Percentiles rank a stretch among this genome's conserved stretches.
These are phyloP conservation scores for Blakeslea trispora DNA, from an alignment of 371 early-diverging fungal species.

Conservation along the genomic window DNA sequence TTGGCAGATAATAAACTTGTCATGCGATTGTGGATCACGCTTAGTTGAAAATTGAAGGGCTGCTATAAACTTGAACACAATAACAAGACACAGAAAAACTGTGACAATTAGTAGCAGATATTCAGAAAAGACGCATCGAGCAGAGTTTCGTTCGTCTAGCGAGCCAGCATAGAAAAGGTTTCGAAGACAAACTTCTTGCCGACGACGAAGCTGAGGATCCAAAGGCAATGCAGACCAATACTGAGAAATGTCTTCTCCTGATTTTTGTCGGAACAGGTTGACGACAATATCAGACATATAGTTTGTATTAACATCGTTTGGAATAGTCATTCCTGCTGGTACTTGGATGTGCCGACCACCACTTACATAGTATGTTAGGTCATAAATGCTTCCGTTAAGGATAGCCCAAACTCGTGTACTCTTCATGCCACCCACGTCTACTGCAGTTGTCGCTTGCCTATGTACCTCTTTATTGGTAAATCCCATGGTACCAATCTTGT, in stretches of 20 bases:
- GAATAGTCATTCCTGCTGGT: constrained; percentile 23
- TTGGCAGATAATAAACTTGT: constrained; percentile 87
- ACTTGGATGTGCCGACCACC: constrained; percentile 26
- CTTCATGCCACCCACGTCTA: constrained; percentile 26
- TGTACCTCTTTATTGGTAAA: constrained; percentile 27
- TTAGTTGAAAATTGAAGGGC: constrained; percentile 80
- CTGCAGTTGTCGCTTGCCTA: constrained; percentile 26
- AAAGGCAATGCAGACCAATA: constrained; percentile 51
- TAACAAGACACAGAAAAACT: constrained; percentile 76
- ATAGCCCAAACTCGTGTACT: constrained; percentile 52
- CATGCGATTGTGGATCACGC: constrained; percentile 69
- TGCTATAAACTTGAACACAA: constrained; percentile 89
- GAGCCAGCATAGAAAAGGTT: constrained; percentile 84
- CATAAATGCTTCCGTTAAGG: constrained; percentile 62
- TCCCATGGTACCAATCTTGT: constrained; percentile 46
- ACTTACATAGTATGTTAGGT: constrained; percentile 56
- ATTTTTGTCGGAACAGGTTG: constrained; percentile 61
- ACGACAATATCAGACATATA: constrained; percentile 58
- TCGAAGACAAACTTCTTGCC: constrained; percentile 69
- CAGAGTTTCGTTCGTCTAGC: constrained; percentile 78
- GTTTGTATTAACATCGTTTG: constrained; percentile 25
- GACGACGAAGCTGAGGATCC: constrained; percentile 27
- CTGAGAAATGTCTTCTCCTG: constrained; percentile 67
- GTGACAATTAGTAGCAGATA: constrained; percentile 82
- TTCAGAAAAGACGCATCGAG: constrained; percentile 83